Percentiles rank a stretch among this genome's conserved stretches.
These are phyloP conservation scores for Akanthomyces lecanii DNA, from an alignment of 2,329 filamentous ascomycete species.

Conservation along the genomic window DNA sequence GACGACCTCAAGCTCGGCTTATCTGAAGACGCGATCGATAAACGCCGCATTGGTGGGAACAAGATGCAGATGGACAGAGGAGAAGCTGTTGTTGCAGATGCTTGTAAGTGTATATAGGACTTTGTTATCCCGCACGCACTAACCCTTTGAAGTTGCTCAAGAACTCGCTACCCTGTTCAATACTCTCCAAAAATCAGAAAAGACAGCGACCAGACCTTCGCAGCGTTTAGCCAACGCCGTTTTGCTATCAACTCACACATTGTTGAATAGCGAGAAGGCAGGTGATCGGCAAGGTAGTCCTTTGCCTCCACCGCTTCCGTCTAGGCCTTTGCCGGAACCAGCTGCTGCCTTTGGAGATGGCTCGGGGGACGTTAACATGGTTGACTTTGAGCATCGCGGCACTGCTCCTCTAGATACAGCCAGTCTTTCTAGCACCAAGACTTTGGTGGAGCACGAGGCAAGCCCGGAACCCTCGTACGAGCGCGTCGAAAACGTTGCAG, in stretches of 20 bases:
- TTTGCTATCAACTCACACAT: conserved; percentile 51
- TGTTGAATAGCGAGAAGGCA: conserved; percentile 31
- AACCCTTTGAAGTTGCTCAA: conserved; percentile 56
- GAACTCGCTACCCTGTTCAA: conserved; percentile 69
- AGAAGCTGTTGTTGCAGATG: conserved; percentile 63
- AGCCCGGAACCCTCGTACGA: conserved; percentile 33
- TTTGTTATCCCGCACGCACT: conserved; percentile 41
- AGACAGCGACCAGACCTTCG: conserved; percentile 63
- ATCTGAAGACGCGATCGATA: conserved; percentile 56
- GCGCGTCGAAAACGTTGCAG: conserved; percentile 26
- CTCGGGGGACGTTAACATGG: conserved; percentile 32
- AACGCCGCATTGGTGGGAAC: conserved; percentile 70
- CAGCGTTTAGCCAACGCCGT: conserved; percentile 77
- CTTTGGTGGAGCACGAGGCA: conserved; percentile 45
- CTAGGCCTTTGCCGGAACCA: conserved; percentile 40
- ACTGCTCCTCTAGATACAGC: conserved; percentile 34
- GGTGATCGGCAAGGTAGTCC: conserved; percentile 23
- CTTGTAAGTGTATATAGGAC: conserved; percentile 60
- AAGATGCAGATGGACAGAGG: conserved; percentile 46
- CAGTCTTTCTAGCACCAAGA: conserved; percentile 49
- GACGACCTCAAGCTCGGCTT: conserved; percentile 66
- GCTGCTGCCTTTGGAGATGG: conserved; percentile 24
- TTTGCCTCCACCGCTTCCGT: conserved; percentile 47
- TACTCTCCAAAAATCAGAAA: conserved; percentile 61
- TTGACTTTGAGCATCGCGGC: conserved; percentile 30